Evolutionary conservation across 768 basidiomycete species (phyloP).

Genomic region (Rhizopogon vesiculosus): DNA sequence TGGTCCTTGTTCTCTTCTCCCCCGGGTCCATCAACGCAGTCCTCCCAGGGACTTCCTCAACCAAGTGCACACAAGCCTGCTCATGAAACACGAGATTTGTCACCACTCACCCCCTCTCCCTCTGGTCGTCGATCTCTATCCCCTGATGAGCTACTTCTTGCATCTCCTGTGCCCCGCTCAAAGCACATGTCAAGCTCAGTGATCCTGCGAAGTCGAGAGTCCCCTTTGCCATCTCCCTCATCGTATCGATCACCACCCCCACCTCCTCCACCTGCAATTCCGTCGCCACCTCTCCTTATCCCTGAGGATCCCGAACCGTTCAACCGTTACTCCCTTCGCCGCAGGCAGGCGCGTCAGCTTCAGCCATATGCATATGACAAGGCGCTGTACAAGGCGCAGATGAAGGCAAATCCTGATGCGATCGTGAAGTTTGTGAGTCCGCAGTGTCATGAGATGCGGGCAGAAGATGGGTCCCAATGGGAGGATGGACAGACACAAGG

Average conservation of each 20-base stretch:
- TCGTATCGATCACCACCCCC: not conserved
- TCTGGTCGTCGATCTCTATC: constrained; percentile 10
- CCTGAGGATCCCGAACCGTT: constrained; percentile 14
- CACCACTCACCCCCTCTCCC: constrained; percentile 3
- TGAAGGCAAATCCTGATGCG: constrained; percentile 60
- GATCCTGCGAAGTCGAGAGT: not conserved
- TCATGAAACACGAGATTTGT: constrained; percentile 18
- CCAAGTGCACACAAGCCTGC: constrained; percentile 5
- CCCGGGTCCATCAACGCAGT: constrained; percentile 1
- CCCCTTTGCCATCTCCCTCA: not conserved
- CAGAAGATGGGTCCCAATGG: constrained; percentile 22
- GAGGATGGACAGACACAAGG: constrained; percentile 18
- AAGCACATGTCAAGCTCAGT: not conserved
- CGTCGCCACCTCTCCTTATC: constrained; percentile 1
- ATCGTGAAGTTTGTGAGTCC: constrained; percentile 49
- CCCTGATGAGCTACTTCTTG: constrained; percentile 19
- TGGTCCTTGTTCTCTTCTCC: constrained; percentile 13
- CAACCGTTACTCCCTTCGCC: constrained; percentile 51
- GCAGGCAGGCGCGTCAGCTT: constrained; percentile 49
- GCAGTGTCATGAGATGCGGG: constrained; percentile 12
- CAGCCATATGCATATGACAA: constrained; percentile 61
- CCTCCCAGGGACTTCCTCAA: not conserved
- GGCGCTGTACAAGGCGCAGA: constrained; percentile 42
- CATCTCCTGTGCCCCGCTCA: constrained; percentile 3
- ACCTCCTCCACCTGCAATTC: constrained; percentile 5